Conservation (phyloP, 2,329 filamentous ascomycete genomes). For the Huntiella omanensis region DNA sequence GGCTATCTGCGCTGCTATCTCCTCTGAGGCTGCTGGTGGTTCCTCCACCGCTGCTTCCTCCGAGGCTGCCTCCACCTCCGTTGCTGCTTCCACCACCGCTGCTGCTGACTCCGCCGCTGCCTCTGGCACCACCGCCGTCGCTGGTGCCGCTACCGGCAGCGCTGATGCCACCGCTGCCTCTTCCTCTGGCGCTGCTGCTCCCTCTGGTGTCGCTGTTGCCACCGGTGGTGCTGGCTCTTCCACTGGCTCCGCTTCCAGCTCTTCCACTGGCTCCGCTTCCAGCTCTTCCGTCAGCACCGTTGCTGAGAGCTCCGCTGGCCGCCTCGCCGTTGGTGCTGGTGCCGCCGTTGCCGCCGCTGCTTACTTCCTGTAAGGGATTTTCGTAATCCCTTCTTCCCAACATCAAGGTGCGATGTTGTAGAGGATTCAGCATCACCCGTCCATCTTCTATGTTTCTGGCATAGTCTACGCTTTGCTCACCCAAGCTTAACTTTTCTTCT, state of each 20-base stretch:
- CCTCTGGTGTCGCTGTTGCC: neutral
- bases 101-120: conserved; percentile 12
- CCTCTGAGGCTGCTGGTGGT: conserved; percentile 10
- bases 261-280: neutral
- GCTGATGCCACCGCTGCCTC: neutral
- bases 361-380: too few species aligned
- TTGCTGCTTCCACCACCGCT: conserved; percentile 11
- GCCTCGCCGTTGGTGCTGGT: neutral
- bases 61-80: neutral
- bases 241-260: neutral
- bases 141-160: neutral
- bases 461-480: too few species aligned
- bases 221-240: neutral
- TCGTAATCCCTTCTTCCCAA: too few species aligned
- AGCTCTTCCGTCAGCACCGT: neutral
- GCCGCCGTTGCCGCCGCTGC: conserved; percentile 12
- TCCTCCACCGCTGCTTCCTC: conserved; percentile 11
- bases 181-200: neutral
- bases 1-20: conserved; percentile 15
- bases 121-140: conserved; percentile 2
- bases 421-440: too few species aligned
- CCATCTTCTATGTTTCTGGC: too few species aligned
- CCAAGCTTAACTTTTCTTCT: too few species aligned
- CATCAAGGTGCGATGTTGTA: too few species aligned
- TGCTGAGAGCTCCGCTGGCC: neutral